Conservation (phyloP, 1,284 basidiomycete genomes). For the Ceratobasidium sp. region DNA sequence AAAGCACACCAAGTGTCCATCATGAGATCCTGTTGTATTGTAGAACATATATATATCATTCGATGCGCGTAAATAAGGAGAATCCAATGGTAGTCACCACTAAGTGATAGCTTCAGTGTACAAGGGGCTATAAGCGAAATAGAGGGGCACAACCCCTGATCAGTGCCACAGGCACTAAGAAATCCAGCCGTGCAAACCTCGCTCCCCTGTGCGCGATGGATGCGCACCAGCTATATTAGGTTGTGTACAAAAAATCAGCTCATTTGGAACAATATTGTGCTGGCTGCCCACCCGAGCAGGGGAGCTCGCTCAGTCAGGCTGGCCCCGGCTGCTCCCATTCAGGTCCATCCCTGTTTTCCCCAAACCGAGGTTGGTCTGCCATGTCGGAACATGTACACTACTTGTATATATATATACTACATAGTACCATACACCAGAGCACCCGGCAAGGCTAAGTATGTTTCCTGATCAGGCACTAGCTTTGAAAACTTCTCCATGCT, state of each 20-base stretch:
- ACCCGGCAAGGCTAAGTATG: no score
- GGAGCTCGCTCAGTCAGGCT: no score
- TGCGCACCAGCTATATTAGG: neutral
- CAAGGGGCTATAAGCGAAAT: neutral
- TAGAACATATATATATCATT: neutral
- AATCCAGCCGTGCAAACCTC: neutral
- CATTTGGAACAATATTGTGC: no score
- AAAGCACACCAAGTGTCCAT: neutral
- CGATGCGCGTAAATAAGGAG: neutral
- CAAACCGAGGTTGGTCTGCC: no score
- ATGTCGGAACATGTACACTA: no score
- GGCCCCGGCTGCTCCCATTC: no score
- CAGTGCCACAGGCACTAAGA: constrained; percentile 4
- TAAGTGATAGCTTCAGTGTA: neutral
- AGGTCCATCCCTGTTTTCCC: no score
- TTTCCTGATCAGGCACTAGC: no score
- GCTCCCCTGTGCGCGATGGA: constrained; percentile 3
- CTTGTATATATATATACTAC: no score
- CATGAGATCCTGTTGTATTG: neutral
- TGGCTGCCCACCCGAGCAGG: no score
- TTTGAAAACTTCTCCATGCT: no score
- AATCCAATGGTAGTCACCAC: neutral
- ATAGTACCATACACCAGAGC: no score
- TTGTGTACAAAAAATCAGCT: neutral
- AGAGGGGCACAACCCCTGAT: neutral